Evolutionary conservation across 2,329 filamentous ascomycete genomes (phyloP), one percentile per base, ranked within the genome.

Genomic region (Hymenotorrendiella dingleyae): DNA sequence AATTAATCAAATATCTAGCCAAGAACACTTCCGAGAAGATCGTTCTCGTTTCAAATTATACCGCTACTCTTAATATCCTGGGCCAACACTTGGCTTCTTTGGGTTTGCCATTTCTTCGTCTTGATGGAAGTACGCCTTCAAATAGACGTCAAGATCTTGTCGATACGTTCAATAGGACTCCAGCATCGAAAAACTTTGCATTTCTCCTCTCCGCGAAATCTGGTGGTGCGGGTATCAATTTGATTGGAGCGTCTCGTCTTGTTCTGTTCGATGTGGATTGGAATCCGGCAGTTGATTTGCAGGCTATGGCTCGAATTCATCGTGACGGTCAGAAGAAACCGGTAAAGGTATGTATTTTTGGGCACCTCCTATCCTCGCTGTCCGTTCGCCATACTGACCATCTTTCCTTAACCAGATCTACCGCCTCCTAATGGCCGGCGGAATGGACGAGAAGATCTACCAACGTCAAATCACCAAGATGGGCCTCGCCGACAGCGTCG

Each of bases 11-110:
- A 51, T 71, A 70, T 9, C 70, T 87, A 19, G 73, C 71, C 36
- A 72, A 67, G 2, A 76, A 69, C 0, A 84, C 82, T 0, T 65
- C 72, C 1, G 83, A 87, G 54, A 87, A 86, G 55, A 74, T 87
- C 19, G 80, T 87, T 8, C 69, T 87, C 7, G 81, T 87, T n/a
- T 86, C 82, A 16, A 86, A 86, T 56, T 86, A 85, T 58, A 87
- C 83, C 0, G 78, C 79, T 8, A 87, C 83, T 0, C 71, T 87
- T 8, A 79, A 84, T 53, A 70, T 86, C 48, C 72, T 87, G 4
- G 74, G 73, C 32, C 72, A 70, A 3, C 70, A 86, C 2, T 68
- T 86, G 4, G 66, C 69, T 2, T 75, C 78, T 2, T 67, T 82
- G 12, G 74, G 72, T 2, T 73, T 84, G 45, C 68, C 70, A 2